These are phyloP conservation scores for Parietichytrium sp. DNA, from an alignment of 108 stramenopile species.

Conservation along the genomic window DNA sequence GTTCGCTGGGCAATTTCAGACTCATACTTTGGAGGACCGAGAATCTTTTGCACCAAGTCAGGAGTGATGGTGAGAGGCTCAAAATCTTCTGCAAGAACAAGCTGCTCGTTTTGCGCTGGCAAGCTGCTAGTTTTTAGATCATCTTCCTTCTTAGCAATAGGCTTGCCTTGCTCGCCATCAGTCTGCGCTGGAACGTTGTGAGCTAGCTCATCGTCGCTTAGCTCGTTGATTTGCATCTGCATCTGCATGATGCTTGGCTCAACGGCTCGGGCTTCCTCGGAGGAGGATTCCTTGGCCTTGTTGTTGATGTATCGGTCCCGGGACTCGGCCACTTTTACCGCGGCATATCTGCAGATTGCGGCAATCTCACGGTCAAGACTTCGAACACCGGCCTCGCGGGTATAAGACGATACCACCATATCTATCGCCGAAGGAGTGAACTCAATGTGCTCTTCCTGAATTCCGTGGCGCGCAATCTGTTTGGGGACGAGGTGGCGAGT, in stretches of 20 bases:
- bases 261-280: background rate
- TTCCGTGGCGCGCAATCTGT: slow-evolving; percentile 77
- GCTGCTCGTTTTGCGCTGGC: slow-evolving; percentile 14
- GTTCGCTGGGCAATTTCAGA: slow-evolving; percentile 82
- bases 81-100: background rate
- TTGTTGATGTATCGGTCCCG: slow-evolving; percentile 49
- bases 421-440: slow-evolving; percentile 76
- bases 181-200: background rate
- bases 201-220: slow-evolving; percentile 35
- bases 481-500: slow-evolving; percentile 89
- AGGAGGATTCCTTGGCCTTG: background rate
- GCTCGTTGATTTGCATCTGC: background rate
- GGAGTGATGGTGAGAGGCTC: slow-evolving; percentile 47
- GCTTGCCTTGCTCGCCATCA: background rate
- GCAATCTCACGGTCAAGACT: slow-evolving; percentile 71
- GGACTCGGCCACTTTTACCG: slow-evolving; percentile 33
- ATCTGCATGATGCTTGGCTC: background rate
- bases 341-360: slow-evolving; percentile 13
- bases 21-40: slow-evolving; percentile 86
- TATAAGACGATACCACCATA: slow-evolving; percentile 84
- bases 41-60: slow-evolving; percentile 74
- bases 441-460: slow-evolving; percentile 69
- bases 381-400: slow-evolving; percentile 92
- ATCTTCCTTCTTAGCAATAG: background rate
- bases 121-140: no score